These are phyloP conservation scores for Boletellus ananiceps DNA, from an alignment of 768 basidiomycete genomes.

Conservation along the genomic window DNA sequence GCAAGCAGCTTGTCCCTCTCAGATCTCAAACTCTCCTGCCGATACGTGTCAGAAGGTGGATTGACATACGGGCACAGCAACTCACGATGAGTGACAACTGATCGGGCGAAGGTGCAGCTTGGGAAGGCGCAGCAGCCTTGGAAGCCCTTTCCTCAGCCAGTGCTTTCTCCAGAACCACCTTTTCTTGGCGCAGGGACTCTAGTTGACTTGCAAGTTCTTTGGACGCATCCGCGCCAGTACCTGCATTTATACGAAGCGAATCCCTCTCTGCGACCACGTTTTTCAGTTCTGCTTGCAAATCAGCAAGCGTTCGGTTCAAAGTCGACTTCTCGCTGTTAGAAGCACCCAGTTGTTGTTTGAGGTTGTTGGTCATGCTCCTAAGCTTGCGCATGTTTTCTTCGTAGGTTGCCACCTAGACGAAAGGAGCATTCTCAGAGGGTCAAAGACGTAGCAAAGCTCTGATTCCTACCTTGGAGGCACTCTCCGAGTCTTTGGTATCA, in stretches of 20 bases:
- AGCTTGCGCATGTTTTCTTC: slow-evolving; percentile 41
- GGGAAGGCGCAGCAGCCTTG: slow-evolving; percentile 14
- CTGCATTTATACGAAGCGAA: slow-evolving; percentile 16
- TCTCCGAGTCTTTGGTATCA: slow-evolving; percentile 28
- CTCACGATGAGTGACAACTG: slow-evolving; percentile 33
- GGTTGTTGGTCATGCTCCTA: slow-evolving; percentile 23
- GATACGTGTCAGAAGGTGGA: not conserved
- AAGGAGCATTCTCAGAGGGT: not conserved
- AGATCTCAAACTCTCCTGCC: slow-evolving; percentile 47
- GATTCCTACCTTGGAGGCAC: slow-evolving; percentile 30
- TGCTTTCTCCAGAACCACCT: slow-evolving; percentile 35
- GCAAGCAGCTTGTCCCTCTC: slow-evolving; percentile 60
- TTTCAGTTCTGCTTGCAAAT: slow-evolving; percentile 27
- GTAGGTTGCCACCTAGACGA: slow-evolving; percentile 36
- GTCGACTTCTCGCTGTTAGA: slow-evolving; percentile 28
- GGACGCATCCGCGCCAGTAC: slow-evolving; percentile 16
- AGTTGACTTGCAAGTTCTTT: slow-evolving; percentile 34
- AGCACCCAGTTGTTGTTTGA: slow-evolving; percentile 23
- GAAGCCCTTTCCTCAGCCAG: slow-evolving; percentile 36
- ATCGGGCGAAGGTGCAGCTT: slow-evolving; percentile 13
- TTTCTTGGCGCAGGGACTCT: slow-evolving; percentile 35
- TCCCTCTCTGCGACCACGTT: slow-evolving; percentile 28
- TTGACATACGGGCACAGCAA: not conserved
- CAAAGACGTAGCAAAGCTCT: no score
- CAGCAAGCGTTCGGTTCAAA: slow-evolving; percentile 25